Evolutionary conservation across 768 basidiomycete species (phyloP), one percentile per base, ranked within the genome.

Genomic region (Tephrocybe sp.): DNA sequence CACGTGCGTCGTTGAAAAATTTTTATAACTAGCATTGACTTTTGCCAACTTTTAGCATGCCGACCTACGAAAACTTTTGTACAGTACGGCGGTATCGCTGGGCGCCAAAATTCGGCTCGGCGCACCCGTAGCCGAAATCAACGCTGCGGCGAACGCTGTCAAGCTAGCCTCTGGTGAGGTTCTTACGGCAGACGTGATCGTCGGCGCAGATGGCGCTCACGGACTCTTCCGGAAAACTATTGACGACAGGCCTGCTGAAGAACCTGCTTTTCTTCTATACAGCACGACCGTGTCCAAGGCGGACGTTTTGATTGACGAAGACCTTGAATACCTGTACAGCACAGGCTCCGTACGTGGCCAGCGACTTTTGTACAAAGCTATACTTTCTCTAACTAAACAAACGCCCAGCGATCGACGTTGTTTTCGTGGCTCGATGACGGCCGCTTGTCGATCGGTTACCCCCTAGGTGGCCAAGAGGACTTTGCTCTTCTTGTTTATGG

Each of bases 151-250:
- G 21, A 58, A 65, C 19, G 60, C 53, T 28, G 70, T 76, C 12
- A 69, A 56, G 1, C 54, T 74, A 1, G 67, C 62, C 13, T 67
- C 64, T 4, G 82, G 83, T 6, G 63, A 73, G 32, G 66, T 60
- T 5, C 43, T 82, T 11, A 60, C 50, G 5, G 78, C 73, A 9
- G 75, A 85, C 57, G 70, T 83, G 12, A 67, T 85, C 41, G 63
- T 85, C 28, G 82, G 82, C 19, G 82, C 83, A 1, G 83, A 84
- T 53, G 83, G 83, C n/a, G 34, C 37, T 1, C n/a, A 25, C 4
- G 55, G 55, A 18, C 26, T 51, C 13, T 12, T 37, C 13, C 50
- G 50, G 13, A 13, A 26, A 21, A 28, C 31, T 18, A 68, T 65
- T 0, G 61, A 68, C 19, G 51, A 54, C 12, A 43, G 52, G 39